Evolutionary conservation across 345 rosid species (phyloP).

Genomic region (Brassica napus): DNA sequence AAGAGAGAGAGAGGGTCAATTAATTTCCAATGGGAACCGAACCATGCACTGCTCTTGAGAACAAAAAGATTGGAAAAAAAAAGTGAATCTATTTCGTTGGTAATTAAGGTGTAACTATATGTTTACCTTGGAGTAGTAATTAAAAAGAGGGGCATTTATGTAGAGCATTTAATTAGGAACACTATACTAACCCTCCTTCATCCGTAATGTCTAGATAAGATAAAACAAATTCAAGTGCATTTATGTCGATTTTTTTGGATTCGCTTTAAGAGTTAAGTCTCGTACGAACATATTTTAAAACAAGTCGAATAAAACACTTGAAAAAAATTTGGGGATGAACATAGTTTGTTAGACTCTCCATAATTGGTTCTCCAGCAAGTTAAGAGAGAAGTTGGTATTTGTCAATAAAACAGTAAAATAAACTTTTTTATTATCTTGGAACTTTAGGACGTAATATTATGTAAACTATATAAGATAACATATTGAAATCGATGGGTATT

Average conservation of each 20-base stretch:
- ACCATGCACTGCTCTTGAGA: not conserved
- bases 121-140: not conserved
- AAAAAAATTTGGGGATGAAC: not conserved
- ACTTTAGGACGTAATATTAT: not conserved
- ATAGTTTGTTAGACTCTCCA: not conserved
- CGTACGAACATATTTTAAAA: not conserved
- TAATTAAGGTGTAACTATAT: slow-evolving; percentile 21
- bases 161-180: slow-evolving; percentile 30
- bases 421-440: not conserved
- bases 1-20: not conserved
- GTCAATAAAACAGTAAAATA: not conserved
- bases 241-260: slow-evolving; percentile 33
- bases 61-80: not conserved
- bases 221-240: slow-evolving; percentile 32
- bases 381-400: not conserved
- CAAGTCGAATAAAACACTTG: not conserved
- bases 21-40: not conserved
- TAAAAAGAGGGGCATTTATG: slow-evolving; percentile 28
- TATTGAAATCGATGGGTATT: not conserved
- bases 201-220: slow-evolving; percentile 34
- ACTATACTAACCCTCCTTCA: slow-evolving; percentile 29
- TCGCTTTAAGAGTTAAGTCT: slow-evolving; percentile 12
- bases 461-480: not conserved
- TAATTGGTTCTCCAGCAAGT: not conserved
- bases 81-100: not conserved